Percentiles rank a stretch among this genome's conserved stretches.
phyloP scores from a whole-genome alignment of 179 eudicot species.

The Spinacia oleracea region DNA sequence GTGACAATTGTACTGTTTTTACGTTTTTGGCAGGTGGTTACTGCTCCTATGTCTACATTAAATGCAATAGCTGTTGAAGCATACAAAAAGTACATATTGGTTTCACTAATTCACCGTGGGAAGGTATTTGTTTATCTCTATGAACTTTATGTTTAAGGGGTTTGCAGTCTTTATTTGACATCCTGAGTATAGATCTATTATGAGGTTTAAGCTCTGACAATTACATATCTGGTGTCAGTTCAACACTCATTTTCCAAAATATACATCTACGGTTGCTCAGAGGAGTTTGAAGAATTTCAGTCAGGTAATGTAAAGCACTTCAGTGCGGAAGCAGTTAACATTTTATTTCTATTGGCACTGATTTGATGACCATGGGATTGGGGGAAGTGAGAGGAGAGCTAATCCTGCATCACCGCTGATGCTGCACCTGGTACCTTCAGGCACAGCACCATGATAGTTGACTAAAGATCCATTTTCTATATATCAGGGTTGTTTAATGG shows the following conservation, averaged over 20 bases:
- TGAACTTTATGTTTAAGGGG: not conserved
- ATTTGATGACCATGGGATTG: not conserved
- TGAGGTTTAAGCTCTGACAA: constrained; percentile 14
- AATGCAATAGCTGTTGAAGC: constrained; percentile 96
- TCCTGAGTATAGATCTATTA: not conserved
- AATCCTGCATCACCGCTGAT: not conserved
- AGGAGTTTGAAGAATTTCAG: constrained; percentile 72
- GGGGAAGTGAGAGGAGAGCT: not conserved
- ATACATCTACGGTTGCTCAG: constrained; percentile 80
- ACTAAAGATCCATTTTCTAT: not conserved
- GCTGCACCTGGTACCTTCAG: not conserved
- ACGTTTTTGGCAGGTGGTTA: constrained; percentile 62
- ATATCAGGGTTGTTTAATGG: not conserved
- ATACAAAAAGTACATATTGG: constrained; percentile 86
- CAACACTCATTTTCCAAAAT: constrained; percentile 69
- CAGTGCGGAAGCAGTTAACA: not conserved
- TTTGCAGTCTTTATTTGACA: not conserved
- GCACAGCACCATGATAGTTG: not conserved
- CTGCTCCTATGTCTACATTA: constrained; percentile 77
- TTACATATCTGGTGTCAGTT: constrained; percentile 47
- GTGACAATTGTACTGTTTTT: constrained; percentile 1
- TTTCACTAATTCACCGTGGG: constrained; percentile 86
- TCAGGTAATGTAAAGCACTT: constrained; percentile 49
- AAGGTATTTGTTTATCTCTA: constrained; percentile 51
- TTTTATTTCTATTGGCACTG: not conserved